Base-by-base conservation (phyloP, 1,284 basidiomycete species). In the Cryptococcus sp. region DNA sequence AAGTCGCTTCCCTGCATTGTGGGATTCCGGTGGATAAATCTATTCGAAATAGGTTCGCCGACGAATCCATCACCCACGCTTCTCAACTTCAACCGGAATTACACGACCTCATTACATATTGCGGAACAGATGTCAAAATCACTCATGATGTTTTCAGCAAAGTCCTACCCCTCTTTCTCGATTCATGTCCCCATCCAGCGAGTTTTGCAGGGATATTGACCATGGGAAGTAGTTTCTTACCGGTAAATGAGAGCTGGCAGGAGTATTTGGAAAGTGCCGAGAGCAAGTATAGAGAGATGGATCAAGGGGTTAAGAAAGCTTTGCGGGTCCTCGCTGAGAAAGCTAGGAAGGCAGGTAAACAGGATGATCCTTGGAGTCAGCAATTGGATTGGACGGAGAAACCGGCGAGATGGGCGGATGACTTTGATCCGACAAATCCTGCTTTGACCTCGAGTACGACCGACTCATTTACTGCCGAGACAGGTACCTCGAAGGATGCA, bases 351-450 rank as follows among this genome's bases (percentile, higher is more conserved):
- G 85, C 23, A 77, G 81, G 73, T 65, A 74, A 73, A 45, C 90
- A 87, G 84, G 82, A 82, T 59, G 88, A 94, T 70, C 82, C 85
- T 2, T 98, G 93, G 93, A 76, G 91, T 16, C 82, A 80, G 45
- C 96, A 99, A 71, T 78, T 98, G 48, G 93, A 99, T 71, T 98
- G 94, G 94, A 85, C 87, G 1, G 90, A 90, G 0, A 98, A 98
- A 73, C 79, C 83, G 2, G 84, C 85, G n/a, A 83, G 86, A 63
- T 78, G 75, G 73, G n/a, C 60, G 1, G 66, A 67, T 23, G 57
- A 53, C 18, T 44, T 45, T 31, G 45, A 47, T 18, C 56, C 36
- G 18, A 16, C 13, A 7, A 48, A 9, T 22, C 19, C 46, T 11
- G 19, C 28, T 18, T 10, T 25, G 1, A 3, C 22, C 7, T 40